Percentiles rank a stretch among this genome's conserved stretches.
Evolutionary conservation across 345 rosid species (phyloP).

Genomic region (Lepidium sativum): DNA sequence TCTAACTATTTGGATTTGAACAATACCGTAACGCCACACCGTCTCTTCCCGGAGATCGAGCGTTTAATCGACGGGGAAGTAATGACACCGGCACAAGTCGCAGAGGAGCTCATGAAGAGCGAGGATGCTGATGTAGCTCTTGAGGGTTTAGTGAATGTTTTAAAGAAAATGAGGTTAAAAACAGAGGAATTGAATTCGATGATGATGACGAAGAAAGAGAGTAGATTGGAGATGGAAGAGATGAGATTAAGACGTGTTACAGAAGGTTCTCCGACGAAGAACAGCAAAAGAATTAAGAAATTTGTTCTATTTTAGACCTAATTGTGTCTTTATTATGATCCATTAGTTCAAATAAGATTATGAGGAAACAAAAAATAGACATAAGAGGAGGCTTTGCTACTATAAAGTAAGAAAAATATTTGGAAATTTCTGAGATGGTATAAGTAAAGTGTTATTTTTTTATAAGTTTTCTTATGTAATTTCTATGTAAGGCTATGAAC

Average conservation of each 20-base stretch:
- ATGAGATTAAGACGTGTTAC: slow-evolving; percentile 3
- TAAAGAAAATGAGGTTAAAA: slow-evolving; percentile 34
- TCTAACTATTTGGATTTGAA: slow-evolving; percentile 36
- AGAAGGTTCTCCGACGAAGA: slow-evolving; percentile 21
- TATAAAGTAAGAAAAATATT: not conserved
- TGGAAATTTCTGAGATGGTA: not conserved
- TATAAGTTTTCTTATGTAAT: not conserved
- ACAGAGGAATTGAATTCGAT: not conserved
- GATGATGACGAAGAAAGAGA: slow-evolving; percentile 4
- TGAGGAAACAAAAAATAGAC: slow-evolving; percentile 8
- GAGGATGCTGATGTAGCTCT: slow-evolving; percentile 45
- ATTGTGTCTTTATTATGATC: not conserved
- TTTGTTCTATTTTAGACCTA: slow-evolving; percentile 24
- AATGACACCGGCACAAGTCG: slow-evolving; percentile 46
- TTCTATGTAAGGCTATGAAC: not conserved
- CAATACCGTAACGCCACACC: slow-evolving; percentile 22
- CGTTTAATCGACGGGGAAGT: slow-evolving; percentile 20
- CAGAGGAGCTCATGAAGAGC: slow-evolving; percentile 53
- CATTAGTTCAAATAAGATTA: slow-evolving; percentile 5
- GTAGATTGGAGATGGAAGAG: slow-evolving; percentile 9
- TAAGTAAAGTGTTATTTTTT: not conserved
- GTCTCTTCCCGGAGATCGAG: slow-evolving; percentile 31
- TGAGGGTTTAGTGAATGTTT: slow-evolving; percentile 35
- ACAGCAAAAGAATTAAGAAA: slow-evolving; percentile 20
- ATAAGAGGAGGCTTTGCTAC: slow-evolving; percentile 9